Evolutionary conservation across 2,329 filamentous ascomycete genomes (phyloP), one percentile per base, ranked within the genome.

Genomic region (Fusarium tuaranense): DNA sequence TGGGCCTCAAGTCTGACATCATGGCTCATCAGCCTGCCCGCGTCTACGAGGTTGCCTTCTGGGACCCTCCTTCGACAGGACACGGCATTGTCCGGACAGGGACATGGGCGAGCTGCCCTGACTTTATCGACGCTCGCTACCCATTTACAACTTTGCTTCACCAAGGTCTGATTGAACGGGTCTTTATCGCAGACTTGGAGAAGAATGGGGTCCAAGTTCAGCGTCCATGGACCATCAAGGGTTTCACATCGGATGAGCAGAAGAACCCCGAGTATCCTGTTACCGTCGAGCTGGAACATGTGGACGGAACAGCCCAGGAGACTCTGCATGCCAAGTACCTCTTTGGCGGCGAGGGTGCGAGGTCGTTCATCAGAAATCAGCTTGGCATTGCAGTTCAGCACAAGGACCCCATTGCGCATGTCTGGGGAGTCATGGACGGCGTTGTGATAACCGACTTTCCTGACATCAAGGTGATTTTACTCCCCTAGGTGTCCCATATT

Each of bases 11-110:
- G 85, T 90, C 94, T 53, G 91, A 91, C 66, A 94, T 98, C 80
- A 97, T 98, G 95, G 93, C 92, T 22, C 88, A 96, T 80, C 91
- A 95, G 73, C 95, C 95, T 8, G 95, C 95, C 2, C 94, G 94
- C 79, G 94, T 98, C 30, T 98, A 90, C 76, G 92, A 94, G 79
- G 91, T 92, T 30, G 92, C 92, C 3, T 94, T 94, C 76, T 94
- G 92, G 92, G 92, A 94, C 71, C 91, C 91, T 0, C 85, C 86
- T 2, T 81, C 82, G 36, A 89, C 87, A 51, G 86, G 86, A 38
- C 83, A 85, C 51, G 89, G 91, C 36, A 93, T 94, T 72, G 84
- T 87, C 36, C 87, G 92, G 73, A 94, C 92, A 1, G 91, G 91
- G 32, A 92, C 91, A 7, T 98, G 95, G 95, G 93, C 95, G 7